Evolutionary conservation across 768 basidiomycete species (phyloP).

Genomic region (Kwoniella botswanensis): DNA sequence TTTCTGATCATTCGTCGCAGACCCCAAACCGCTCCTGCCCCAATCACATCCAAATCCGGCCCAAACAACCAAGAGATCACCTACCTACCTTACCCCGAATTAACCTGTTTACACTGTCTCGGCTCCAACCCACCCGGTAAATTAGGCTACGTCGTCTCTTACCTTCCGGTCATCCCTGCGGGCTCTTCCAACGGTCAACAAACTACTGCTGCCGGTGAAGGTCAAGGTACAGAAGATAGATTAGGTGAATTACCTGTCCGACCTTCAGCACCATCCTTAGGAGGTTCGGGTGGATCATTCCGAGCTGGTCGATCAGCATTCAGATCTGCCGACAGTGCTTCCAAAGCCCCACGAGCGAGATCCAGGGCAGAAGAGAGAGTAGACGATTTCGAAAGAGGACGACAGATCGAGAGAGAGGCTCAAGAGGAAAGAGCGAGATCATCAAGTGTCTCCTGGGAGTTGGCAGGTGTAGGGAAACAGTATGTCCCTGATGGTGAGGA

Average conservation of each 20-base stretch:
- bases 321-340: slow-evolving; percentile 5
- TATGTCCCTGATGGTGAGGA: slow-evolving; percentile 23
- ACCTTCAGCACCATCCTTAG: slow-evolving; percentile 3
- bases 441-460: slow-evolving; percentile 24
- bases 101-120: slow-evolving; percentile 25
- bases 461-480: slow-evolving; percentile 19
- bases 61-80: slow-evolving; percentile 7
- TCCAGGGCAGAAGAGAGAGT: slow-evolving; percentile 20
- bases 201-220: background rate
- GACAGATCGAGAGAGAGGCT: slow-evolving; percentile 23
- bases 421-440: slow-evolving; percentile 20
- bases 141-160: slow-evolving; percentile 26
- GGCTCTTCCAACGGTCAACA: background rate
- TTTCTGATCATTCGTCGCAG: background rate
- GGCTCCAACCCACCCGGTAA: slow-evolving; percentile 26
- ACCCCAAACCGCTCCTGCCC: slow-evolving; percentile 7
- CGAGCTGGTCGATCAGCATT: slow-evolving; percentile 13
- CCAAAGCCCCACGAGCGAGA: slow-evolving; percentile 6
- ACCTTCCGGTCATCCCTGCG: slow-evolving; percentile 14
- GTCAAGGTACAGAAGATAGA: background rate
- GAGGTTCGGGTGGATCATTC: background rate
- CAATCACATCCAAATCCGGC: slow-evolving; percentile 12
- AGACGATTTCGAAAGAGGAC: slow-evolving; percentile 13
- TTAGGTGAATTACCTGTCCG: slow-evolving; percentile 5
- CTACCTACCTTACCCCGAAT: slow-evolving; percentile 22